Evolutionary conservation across 176 grass and related monocot species (phyloP), one percentile per base, ranked within the genome.

Genomic region (maize (Zea mays)): DNA sequence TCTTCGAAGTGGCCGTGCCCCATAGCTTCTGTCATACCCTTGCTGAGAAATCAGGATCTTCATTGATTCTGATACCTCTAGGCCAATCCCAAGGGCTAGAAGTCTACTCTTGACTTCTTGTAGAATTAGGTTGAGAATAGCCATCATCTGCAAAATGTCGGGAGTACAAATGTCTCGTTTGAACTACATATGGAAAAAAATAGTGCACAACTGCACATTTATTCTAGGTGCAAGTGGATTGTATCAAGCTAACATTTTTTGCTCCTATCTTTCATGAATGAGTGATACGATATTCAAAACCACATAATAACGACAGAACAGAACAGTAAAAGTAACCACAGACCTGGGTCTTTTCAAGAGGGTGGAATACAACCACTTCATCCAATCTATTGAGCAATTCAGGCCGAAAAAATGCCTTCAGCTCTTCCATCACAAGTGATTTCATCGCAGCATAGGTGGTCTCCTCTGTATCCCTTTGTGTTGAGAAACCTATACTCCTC

Each of bases 371-470:
- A 82, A 99, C 92, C 57, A 96, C 84, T 74, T 99, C 96, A 76
- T 99, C 96, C 60, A 99, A 85, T 93, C 96, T 88, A 76, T 99
- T 99, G 14, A 99, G 88, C 81, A 99, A 70, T 78, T 99, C 96
- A 17, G 96, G 92, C 17, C 86, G 83, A 82, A 99, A 99, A 93
- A 87, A 96, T 13, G 86, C 84, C 52, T 96, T 96, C 75, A 99
- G 73, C 54, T 99, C 92, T 79, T 96, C 88, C 68, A 82, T 87
- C n/a, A 93, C 90, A 63, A 99, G 48, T 4, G 90, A 85, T 89
- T 99, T 99, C 75, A 99, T 95, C 4, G 70, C 72, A 82, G 51
- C 46, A 72, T 91, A 99, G 33, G 92, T 83, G 63, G 65, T 90
- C 48, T 93, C 89, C 83, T 87, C 79, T 38, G 38, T 73, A 62